These are phyloP conservation scores for Saccharomycopsis selenospora DNA, from an alignment of 805 yeast species.

Conservation along the genomic window DNA sequence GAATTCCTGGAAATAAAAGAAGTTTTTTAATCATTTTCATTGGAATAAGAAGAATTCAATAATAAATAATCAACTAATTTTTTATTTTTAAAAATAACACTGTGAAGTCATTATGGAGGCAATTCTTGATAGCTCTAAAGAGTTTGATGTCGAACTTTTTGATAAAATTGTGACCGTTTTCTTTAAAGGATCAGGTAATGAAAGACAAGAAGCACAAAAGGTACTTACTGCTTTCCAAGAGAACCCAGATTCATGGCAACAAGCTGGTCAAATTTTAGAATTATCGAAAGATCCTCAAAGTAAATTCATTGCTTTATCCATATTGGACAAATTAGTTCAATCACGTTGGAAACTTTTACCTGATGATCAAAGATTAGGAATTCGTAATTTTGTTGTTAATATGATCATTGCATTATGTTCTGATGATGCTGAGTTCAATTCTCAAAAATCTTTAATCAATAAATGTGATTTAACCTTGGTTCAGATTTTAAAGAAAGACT, in stretches of 20 bases:
- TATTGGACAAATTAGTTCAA: conserved; percentile 81
- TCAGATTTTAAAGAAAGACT: conserved; percentile 91
- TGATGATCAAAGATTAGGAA: conserved; percentile 81
- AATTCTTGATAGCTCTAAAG: conserved; percentile 78
- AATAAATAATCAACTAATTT: too few species aligned
- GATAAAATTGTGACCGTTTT: conserved; percentile 83
- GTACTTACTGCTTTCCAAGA: conserved; percentile 79
- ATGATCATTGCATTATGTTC: conserved; percentile 91
- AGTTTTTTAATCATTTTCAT: too few species aligned
- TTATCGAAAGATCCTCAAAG: conserved; percentile 74
- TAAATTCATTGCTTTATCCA: conserved; percentile 85
- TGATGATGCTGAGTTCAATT: conserved; percentile 61
- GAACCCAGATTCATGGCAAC: conserved; percentile 92
- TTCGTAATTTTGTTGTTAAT: conserved; percentile 85
- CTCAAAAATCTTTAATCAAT: conserved; percentile 77
- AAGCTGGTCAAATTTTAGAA: conserved; percentile 83
- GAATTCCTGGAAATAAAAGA: too few species aligned
- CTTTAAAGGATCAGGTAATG: conserved; percentile 69
- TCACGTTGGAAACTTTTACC: conserved; percentile 94
- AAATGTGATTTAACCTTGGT: conserved; percentile 92
- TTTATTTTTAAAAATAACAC: too few species aligned
- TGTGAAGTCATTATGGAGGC: too few species aligned
- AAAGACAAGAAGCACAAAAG: conserved; percentile 57
- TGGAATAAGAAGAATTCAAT: too few species aligned
- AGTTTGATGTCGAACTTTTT: conserved; percentile 68